Percentiles rank a stretch among this genome's conserved stretches.
Evolutionary conservation across 2,329 filamentous ascomycete genomes (phyloP).

Genomic region (Thielaviopsis musarum): DNA sequence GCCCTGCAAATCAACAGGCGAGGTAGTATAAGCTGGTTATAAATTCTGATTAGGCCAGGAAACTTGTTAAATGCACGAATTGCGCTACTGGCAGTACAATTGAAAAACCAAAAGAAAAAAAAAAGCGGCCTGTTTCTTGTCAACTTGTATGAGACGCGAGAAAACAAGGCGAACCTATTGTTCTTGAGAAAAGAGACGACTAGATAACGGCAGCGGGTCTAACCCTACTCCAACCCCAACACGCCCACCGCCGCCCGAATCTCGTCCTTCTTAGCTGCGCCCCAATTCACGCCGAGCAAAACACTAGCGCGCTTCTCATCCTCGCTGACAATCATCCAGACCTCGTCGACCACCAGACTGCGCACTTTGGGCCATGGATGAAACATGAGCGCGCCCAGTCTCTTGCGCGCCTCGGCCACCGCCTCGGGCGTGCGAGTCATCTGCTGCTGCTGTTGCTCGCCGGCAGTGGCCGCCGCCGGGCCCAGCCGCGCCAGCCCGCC

Average conservation of each 20-base stretch:
- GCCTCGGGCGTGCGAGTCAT: constrained; percentile 13
- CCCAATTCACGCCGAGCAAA: constrained; percentile 41
- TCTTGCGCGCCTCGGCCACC: constrained; percentile 41
- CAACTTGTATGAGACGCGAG: neutral
- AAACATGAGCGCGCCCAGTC: constrained; percentile 54
- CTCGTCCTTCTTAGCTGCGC: constrained; percentile 30
- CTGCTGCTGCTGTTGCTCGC: constrained; percentile 1
- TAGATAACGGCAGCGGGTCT: neutral
- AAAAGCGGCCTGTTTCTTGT: neutral
- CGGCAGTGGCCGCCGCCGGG: constrained; percentile 8
- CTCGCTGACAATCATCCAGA: constrained; percentile 31
- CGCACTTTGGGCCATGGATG: constrained; percentile 72
- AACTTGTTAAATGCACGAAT: neutral
- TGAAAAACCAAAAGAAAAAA: too few species aligned
- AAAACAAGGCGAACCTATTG: neutral
- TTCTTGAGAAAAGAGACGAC: neutral
- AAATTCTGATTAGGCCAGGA: too few species aligned
- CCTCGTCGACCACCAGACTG: constrained; percentile 40
- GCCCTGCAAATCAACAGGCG: too few species aligned
- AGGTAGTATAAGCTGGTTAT: too few species aligned
- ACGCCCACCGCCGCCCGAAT: constrained; percentile 27
- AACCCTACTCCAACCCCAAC: constrained; percentile 23
- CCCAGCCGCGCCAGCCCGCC: constrained; percentile 39
- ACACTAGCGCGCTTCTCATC: constrained; percentile 17
- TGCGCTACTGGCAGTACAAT: neutral